Conservation (phyloP, 306 rosid species). For the Hippophae tibetana region DNA sequence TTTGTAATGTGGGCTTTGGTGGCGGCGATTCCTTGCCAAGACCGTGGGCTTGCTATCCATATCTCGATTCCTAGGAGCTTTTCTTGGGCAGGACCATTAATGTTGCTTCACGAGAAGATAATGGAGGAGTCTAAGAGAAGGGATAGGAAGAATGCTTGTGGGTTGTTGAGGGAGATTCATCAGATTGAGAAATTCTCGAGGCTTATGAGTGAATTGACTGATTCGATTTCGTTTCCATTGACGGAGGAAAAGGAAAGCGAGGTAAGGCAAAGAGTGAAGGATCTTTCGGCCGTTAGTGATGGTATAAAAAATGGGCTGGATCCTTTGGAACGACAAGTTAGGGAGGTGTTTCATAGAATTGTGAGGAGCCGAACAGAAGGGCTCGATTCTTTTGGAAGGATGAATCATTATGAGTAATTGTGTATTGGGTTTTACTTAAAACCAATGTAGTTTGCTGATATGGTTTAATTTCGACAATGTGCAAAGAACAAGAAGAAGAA, state of each 20-base stretch:
- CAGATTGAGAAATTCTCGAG: constrained; percentile 67
- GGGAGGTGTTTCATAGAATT: constrained; percentile 70
- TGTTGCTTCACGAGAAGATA: constrained; percentile 55
- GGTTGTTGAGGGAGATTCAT: constrained; percentile 72
- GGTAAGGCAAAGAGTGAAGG: constrained; percentile 56
- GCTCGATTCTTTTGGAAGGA: constrained; percentile 46
- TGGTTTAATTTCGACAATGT: constrained; percentile 16
- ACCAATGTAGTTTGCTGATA: constrained; percentile 1
- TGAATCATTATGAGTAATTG: constrained; percentile 23
- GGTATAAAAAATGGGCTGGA: constrained; percentile 56
- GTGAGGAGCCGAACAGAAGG: constrained; percentile 74
- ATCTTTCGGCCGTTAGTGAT: constrained; percentile 45
- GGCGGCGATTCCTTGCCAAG: constrained; percentile 98
- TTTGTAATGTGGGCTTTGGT: constrained; percentile 86
- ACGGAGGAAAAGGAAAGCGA: constrained; percentile 53
- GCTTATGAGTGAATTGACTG: constrained; percentile 51
- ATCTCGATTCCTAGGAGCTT: constrained; percentile 43
- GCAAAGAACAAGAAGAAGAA: constrained; percentile 15
- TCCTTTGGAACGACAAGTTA: constrained; percentile 73
- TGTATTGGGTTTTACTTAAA: neutral
- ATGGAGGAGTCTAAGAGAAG: constrained; percentile 69
- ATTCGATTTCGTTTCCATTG: constrained; percentile 64
- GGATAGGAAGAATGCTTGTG: constrained; percentile 64
- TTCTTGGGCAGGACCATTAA: constrained; percentile 61
- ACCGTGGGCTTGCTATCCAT: constrained; percentile 68